Evolutionary conservation across 257 asterid species (phyloP).

Genomic region (Solanum peruvianum): DNA sequence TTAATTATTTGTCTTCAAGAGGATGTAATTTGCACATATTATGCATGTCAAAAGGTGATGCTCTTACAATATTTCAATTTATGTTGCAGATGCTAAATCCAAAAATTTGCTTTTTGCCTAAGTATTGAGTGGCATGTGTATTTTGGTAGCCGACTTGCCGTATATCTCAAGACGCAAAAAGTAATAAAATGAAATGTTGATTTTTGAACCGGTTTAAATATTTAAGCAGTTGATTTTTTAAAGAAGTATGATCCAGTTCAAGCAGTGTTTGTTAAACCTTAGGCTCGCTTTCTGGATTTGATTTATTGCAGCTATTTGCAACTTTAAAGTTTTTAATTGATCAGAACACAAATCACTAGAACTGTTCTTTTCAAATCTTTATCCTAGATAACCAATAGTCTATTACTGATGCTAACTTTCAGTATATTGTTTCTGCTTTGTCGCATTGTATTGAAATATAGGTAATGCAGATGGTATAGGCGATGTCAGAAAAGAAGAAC

Average conservation of each 20-base stretch:
- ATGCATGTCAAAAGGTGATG: slow-evolving; percentile 77
- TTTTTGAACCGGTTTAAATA: not conserved
- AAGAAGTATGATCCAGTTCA: not conserved
- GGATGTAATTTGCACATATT: slow-evolving; percentile 56
- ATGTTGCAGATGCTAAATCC: not conserved
- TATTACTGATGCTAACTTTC: not conserved
- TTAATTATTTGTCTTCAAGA: slow-evolving; percentile 50
- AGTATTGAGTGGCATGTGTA: not conserved
- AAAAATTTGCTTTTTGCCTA: not conserved
- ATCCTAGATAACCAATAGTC: not conserved
- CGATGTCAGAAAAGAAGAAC: slow-evolving; percentile 64
- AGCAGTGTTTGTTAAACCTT: not conserved
- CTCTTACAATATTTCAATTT: not conserved
- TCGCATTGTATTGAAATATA: slow-evolving; percentile 6
- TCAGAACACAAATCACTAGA: not conserved
- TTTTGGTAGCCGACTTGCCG: not conserved
- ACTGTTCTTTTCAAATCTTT: not conserved
- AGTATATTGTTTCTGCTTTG: not conserved
- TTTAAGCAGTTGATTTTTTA: not conserved
- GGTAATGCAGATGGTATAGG: slow-evolving; percentile 88
- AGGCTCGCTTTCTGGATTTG: not conserved
- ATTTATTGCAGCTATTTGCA: not conserved
- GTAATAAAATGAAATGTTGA: not conserved
- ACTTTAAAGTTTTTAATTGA: not conserved
- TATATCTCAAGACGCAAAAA: not conserved